Evolutionary conservation across 257 asterid species (phyloP), one percentile per base, ranked within the genome.

Genomic region (Linaria vulgaris): DNA sequence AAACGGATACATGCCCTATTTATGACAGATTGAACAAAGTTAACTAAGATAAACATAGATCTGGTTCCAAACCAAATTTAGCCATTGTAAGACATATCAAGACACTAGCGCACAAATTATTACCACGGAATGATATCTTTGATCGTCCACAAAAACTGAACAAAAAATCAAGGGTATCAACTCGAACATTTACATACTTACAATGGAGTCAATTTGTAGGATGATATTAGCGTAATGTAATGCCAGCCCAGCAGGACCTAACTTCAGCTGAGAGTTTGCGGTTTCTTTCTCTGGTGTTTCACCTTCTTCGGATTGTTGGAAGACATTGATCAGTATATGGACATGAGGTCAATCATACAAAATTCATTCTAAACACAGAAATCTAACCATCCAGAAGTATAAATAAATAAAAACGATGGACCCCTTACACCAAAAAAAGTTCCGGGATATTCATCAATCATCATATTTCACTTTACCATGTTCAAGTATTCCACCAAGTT

Each of bases 151-250:
- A 56, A 8, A 63, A 41, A 20, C 47, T 30, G 17, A 27, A 43
- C n/a, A 24, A 46, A 23, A 17, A 1, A 43, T 17, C 41, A 37
- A 15, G 9, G 30, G 21, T 21, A 37, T n/a, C 16, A 54, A 39
- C 6, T 43, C 16, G 63, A 52, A 46, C 21, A 38, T 59, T 48
- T 50, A 30, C 21, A 45, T 27, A 63, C 83, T 85, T 78, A 88
- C 96, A 75, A 88, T 80, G 56, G 94, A 77, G 41, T 88, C 96
- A 46, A 88, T 88, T 74, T 76, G 78, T 71, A 88, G 88, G 70
- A 88, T 74, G 62, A 88, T 83, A 66, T 88, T 88, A 71, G 96
- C 96, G 71, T 85, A 85, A 71, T 88, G 96, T 62, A 88, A 72
- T 25, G 86, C 75, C 70, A 88, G 90, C 47, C 96, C 96, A 14